Conservation (phyloP, 2,329 filamentous ascomycete species). For the Colletotrichum karsti region DNA sequence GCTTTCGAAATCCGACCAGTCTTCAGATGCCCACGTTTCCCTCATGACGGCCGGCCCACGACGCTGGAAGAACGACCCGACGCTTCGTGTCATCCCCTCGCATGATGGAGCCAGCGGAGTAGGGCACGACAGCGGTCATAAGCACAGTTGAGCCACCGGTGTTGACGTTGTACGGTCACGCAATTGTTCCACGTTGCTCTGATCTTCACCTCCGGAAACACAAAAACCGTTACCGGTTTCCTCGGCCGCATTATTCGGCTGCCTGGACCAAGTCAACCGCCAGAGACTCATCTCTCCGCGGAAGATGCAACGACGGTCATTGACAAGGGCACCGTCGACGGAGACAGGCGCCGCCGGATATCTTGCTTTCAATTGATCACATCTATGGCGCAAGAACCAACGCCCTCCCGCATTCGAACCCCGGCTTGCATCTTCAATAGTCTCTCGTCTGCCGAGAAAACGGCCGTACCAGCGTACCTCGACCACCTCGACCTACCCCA, state of each 20-base stretch:
- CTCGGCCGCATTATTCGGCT: neutral
- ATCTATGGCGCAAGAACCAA: conserved; percentile 18
- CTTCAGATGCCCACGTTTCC: conserved; percentile 3
- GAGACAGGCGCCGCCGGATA: neutral
- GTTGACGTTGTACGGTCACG: neutral
- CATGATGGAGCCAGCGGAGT: neutral
- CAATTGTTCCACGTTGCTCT: neutral
- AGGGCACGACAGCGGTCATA: neutral
- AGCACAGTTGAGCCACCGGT: neutral
- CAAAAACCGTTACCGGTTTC: neutral
- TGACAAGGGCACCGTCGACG: neutral
- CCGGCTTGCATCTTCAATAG: conserved; percentile 15
- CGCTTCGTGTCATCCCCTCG: neutral
- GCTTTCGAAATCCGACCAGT: neutral
- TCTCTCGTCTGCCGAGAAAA: conserved; percentile 19
- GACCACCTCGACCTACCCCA: conserved; percentile 4
- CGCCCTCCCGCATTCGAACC: conserved; percentile 32
- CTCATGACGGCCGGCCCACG: neutral
- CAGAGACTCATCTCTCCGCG: neutral
- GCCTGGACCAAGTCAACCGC: neutral
- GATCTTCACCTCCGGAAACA: conserved; percentile 11
- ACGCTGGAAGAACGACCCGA: neutral
- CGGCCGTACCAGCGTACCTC: neutral
- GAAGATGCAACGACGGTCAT: neutral
- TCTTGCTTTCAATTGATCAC: conserved; percentile 12